These are phyloP conservation scores for Cyclospora cayetanensis DNA, from an alignment of 169 alveolate species.

Conservation along the genomic window DNA sequence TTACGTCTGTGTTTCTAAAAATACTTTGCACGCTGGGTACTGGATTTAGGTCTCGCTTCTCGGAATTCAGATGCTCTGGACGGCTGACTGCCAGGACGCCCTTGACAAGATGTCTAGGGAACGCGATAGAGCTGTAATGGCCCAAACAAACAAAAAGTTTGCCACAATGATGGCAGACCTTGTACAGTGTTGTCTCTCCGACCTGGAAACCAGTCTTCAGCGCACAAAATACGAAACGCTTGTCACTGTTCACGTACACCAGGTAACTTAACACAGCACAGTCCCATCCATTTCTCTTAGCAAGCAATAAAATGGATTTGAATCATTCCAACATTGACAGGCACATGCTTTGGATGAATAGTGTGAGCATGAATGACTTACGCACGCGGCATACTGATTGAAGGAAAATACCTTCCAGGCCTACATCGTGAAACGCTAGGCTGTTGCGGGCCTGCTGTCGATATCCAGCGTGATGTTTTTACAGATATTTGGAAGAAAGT, in stretches of 20 bases:
- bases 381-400: too few relatives aligned
- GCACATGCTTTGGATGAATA: too few relatives aligned
- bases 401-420: too few relatives aligned
- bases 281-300: too few relatives aligned
- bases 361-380: too few relatives aligned
- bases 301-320: too few relatives aligned
- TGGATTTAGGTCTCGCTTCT: conserved; percentile 73
- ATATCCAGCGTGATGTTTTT: conserved; percentile 92
- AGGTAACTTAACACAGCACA: neutral
- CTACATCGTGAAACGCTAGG: too few relatives aligned
- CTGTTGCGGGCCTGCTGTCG: too few relatives aligned
- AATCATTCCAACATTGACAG: too few relatives aligned
- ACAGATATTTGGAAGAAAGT: conserved; percentile 92
- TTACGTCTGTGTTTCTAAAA: neutral
- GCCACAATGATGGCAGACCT: conserved; percentile 89
- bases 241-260: conserved; percentile 96
- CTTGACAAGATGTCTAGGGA: conserved; percentile 90
- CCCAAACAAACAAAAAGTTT: conserved; percentile 80
- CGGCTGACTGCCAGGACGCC: conserved; percentile 94
- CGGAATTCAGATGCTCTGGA: conserved; percentile 95
- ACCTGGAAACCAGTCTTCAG: conserved; percentile 89
- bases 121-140: conserved; percentile 81
- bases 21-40: neutral
- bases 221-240: conserved; percentile 95
- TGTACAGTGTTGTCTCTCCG: conserved; percentile 92